Evolutionary conservation across 2,329 filamentous ascomycete species (phyloP).

Genomic region (Diaporthe sp.): DNA sequence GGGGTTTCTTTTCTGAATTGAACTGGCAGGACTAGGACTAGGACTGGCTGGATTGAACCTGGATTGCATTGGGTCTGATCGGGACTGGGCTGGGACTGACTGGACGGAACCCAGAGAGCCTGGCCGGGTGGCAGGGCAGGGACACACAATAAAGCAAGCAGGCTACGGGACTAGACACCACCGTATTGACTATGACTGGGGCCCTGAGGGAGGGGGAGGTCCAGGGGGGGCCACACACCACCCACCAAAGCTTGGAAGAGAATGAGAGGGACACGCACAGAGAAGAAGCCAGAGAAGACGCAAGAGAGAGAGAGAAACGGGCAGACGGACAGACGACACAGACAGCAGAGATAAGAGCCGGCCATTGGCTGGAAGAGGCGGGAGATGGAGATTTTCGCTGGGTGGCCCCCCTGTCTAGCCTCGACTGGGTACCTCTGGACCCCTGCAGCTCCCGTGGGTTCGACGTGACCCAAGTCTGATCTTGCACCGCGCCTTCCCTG

Average conservation of each 20-base stretch:
- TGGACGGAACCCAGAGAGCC: slow-evolving; percentile 15
- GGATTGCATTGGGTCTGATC: slow-evolving; percentile 21
- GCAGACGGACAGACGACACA: slow-evolving; percentile 1
- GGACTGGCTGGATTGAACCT: slow-evolving; percentile 2
- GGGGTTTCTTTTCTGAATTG: slow-evolving; percentile 33
- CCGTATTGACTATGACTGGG: not conserved
- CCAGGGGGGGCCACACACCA: slow-evolving; percentile 6
- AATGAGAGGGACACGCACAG: not conserved
- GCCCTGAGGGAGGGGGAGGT: not conserved
- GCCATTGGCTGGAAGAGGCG: slow-evolving; percentile 31
- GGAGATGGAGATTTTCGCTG: slow-evolving; percentile 36
- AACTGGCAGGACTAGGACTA: slow-evolving; percentile 15
- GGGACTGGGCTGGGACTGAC: slow-evolving; percentile 11
- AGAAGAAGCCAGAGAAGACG: not conserved
- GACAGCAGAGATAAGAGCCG: slow-evolving; percentile 16
- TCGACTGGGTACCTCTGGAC: slow-evolving; percentile 13
- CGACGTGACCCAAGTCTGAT: slow-evolving; percentile 35
- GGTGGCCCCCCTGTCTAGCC: slow-evolving; percentile 24
- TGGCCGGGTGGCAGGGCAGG: not conserved
- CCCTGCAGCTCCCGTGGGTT: slow-evolving; percentile 19
- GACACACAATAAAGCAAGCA: slow-evolving; percentile 10
- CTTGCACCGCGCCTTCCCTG: slow-evolving; percentile 39
- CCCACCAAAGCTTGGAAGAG: slow-evolving; percentile 7
- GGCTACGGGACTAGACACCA: not conserved
- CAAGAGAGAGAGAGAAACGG: not conserved